Conservation (phyloP, 2,329 filamentous ascomycete genomes). For the Lasiodiplodia hormozganensis region DNA sequence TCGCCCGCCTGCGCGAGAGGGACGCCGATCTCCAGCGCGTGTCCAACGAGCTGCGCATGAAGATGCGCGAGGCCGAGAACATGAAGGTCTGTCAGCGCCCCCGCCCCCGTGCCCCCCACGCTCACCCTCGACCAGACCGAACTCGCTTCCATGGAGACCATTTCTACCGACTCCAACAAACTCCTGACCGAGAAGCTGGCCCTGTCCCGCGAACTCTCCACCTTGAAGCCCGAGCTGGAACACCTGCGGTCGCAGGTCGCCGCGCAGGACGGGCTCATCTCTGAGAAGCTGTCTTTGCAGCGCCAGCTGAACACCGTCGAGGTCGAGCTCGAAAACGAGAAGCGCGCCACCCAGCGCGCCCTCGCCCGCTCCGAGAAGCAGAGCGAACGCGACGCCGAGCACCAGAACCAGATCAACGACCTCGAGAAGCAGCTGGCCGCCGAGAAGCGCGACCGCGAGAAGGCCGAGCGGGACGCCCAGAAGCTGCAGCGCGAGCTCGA, state of each 20-base stretch:
- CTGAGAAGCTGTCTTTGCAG: conserved; percentile 81
- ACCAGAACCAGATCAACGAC: conserved; percentile 52
- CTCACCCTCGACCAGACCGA: conserved; percentile 64
- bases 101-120: background rate
- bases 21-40: conserved; percentile 52
- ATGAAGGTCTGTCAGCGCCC: conserved; percentile 58
- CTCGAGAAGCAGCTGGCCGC: conserved; percentile 54
- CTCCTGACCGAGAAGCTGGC: conserved; percentile 70
- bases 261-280: conserved; percentile 71
- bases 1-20: conserved; percentile 56
- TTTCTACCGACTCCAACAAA: conserved; percentile 73
- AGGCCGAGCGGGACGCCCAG: conserved; percentile 46
- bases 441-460: conserved; percentile 54
- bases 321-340: conserved; percentile 83
- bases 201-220: conserved; percentile 65
- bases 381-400: conserved; percentile 57
- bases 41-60: conserved; percentile 59
- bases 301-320: conserved; percentile 79
- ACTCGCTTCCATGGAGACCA: conserved; percentile 70
- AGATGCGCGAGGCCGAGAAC: conserved; percentile 62
- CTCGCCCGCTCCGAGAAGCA: conserved; percentile 56
- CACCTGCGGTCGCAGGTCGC: conserved; percentile 65
- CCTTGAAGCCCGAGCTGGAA: conserved; percentile 67
- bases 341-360: conserved; percentile 68
- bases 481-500: conserved; percentile 45